A percentile compares a stretch with the other conserved stretches of the same genome.
Conservation (phyloP, 2,329 filamentous ascomycete species). For the Fusarium sp. region DNA sequence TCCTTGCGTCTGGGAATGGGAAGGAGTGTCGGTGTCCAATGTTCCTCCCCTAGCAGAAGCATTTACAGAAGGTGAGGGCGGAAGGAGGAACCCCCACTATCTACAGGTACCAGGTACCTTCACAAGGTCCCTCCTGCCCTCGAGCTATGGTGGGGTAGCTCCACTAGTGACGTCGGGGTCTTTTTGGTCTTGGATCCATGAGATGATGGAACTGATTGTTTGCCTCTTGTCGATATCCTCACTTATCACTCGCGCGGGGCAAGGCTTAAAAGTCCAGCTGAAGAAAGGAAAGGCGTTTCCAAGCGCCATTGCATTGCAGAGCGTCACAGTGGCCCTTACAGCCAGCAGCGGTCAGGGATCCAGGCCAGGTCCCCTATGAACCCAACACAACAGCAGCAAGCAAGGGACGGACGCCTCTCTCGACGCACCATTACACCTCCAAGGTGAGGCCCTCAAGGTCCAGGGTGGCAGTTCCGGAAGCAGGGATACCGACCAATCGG, state of each 20-base stretch:
- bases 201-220: neutral
- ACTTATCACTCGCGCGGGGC: slow-evolving; percentile 15
- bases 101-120: neutral
- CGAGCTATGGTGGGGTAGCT: slow-evolving; percentile 27
- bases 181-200: neutral
- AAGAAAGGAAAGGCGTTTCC: neutral
- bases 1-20: neutral
- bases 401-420: neutral
- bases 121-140: neutral
- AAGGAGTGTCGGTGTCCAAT: slow-evolving; percentile 5
- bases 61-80: neutral
- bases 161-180: slow-evolving; percentile 34
- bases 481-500: slow-evolving; percentile 25
- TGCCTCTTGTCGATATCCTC: slow-evolving; percentile 9
- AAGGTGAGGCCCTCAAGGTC: slow-evolving; percentile 6
- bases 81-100: slow-evolving; percentile 12
- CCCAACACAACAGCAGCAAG: neutral
- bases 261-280: neutral
- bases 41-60: neutral
- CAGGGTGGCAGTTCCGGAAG: neutral
- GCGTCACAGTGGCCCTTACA: slow-evolving; percentile 3
- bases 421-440: neutral
- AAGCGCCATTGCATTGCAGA: neutral
- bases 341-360: neutral
- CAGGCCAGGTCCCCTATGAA: neutral